Base-by-base conservation (phyloP, 164 flowering plant genomes). In the Sedum album region DNA sequence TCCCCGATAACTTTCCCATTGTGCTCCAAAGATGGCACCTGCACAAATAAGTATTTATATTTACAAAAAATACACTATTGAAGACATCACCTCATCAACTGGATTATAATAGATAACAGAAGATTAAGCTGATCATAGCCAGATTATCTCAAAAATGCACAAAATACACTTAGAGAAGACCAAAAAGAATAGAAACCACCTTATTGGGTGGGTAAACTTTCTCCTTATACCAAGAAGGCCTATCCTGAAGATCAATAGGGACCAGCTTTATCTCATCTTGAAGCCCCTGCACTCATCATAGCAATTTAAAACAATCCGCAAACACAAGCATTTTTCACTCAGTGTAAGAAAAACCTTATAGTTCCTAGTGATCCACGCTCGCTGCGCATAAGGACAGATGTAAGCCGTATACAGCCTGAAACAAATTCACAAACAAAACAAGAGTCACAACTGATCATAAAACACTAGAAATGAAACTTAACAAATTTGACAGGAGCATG, bases 141-240 rank as follows among this genome's bases (percentile, higher is more conserved):
- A 35, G 7, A 35, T 35, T 7, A 35, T 35, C 38, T 3, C 38
- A 35, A 3, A 35, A 35, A 35, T 35, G 38, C 7, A 35, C 38
- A 35, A 35, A 35, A 35, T n/a, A n/a, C n/a, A n/a, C 38, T 3
- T 3, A 3, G 38, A 35, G 5, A 3, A 35, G 38, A 35, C 38
- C 38, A 35, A 35, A 35, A 4, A 2, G 4, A 44, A 44, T 13
- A 44, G n/a, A n/a, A n/a, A 17, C 5, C 15, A 86, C 91, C 90
- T 86, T 84, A 48, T 86, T 86, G 44, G 53, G 66, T 51, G 87
- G 83, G 72, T 86, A 84, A n/a, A 88, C 87, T 74, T 87, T 87
- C 74, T 86, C 93, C 78, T 82, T 82, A 55, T 88, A 88, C 93
- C 90, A 88, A 71, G 82, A 78, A 67, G 93, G 93, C 71, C 88